Evolutionary conservation across 176 grass and related monocot genomes (phyloP).

Genomic region (maize (Zea mays)): DNA sequence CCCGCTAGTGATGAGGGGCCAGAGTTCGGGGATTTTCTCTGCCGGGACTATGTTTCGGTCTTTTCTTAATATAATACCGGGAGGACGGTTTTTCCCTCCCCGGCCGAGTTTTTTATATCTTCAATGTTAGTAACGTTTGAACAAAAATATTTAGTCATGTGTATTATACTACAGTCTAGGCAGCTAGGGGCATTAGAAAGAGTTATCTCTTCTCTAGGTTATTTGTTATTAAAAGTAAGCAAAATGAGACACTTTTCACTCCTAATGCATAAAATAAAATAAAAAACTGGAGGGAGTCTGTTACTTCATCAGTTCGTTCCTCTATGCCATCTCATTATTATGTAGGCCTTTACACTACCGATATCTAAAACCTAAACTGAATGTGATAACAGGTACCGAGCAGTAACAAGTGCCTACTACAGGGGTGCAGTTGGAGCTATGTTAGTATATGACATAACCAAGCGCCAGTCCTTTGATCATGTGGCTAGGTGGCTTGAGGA

Average conservation of each 20-base stretch:
- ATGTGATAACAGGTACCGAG: slow-evolving; percentile 59
- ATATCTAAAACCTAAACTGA: slow-evolving; percentile 13
- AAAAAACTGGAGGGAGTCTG: neutral
- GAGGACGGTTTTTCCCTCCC: too few relatives aligned
- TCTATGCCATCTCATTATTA: neutral
- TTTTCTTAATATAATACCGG: too few relatives aligned
- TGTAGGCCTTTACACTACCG: neutral
- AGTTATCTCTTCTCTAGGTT: neutral
- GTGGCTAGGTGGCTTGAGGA: slow-evolving; percentile 56
- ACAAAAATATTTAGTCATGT: neutral
- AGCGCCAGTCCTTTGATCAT: slow-evolving; percentile 64
- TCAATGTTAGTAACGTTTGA: neutral
- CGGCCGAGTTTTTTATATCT: neutral
- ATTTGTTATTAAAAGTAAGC: neutral
- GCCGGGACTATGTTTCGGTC: too few relatives aligned
- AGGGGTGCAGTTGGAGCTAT: slow-evolving; percentile 66
- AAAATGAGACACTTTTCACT: neutral
- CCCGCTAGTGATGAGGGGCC: too few relatives aligned
- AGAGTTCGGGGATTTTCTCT: too few relatives aligned
- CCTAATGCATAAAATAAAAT: neutral
- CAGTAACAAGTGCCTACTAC: slow-evolving; percentile 68
- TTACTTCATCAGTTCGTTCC: neutral
- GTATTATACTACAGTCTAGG: neutral
- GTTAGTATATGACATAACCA: slow-evolving; percentile 71
- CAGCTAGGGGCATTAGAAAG: neutral